Evolutionary conservation across 176 grass and related monocot genomes (phyloP), one percentile per base, ranked within the genome.

Genomic region (Poa annua): DNA sequence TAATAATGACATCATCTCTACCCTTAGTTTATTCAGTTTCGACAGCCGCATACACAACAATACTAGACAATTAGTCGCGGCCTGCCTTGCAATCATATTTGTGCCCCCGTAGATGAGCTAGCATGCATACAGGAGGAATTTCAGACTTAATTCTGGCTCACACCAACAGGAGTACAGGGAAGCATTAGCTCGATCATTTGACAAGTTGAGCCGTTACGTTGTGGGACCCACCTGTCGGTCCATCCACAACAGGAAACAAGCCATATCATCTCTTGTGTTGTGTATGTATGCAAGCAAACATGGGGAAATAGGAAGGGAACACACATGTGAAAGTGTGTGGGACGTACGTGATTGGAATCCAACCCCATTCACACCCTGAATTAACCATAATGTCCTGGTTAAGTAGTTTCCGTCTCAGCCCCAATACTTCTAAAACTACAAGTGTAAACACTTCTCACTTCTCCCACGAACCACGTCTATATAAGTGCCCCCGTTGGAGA

Each of bases 151-250:
- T 49, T 49, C 47, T 4, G 45, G 42, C 41, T 70, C 67, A 74
- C 25, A 50, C 26, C 70, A 19, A 36, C 60, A 45, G 61, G 41
- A 52, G 25, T 26, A 33, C 26, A 50, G 39, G 35, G 82, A 57
- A 85, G 75, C 65, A 78, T 78, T 79, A 74, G 63, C 68, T 36
- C 36, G 36, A 39, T 39, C 50, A 15, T 67, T 67, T 77, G 21
- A 26, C 14, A 77, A 59, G 22, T 9, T 29, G 14, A 6, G 76
- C 52, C 84, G 33, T 65, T 74, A 6, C 4, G 44, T 11, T 39
- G 29, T 17, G 79, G 45, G 80, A 24, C 39, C 75, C 3, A 32
- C 64, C 39, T 52, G 44, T 34, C 41, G 57, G 74, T 11, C 34
- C 14, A 16, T 3, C 36, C 39, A 41, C 38, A 71, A 49, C 55